Evolutionary conservation across 1,284 basidiomycete genomes (phyloP), one percentile per base, ranked within the genome.

Genomic region (Cutaneotrichosporon sp.): DNA sequence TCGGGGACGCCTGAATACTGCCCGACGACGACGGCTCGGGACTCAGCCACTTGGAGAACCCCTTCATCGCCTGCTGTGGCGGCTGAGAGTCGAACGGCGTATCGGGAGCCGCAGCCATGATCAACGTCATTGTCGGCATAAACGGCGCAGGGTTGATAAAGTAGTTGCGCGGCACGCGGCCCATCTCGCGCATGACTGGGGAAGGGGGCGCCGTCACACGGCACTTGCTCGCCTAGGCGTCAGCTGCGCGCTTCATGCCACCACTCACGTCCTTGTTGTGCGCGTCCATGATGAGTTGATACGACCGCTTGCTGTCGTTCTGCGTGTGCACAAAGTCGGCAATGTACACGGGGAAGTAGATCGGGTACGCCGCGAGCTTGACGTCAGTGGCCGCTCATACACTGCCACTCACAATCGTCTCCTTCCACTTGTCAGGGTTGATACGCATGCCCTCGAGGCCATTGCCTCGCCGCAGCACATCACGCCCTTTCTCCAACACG

Each of bases 341-440:
- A 18, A 74, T 58, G 46, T 73, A 75, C 21, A 74, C 62, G 10
- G 74, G 74, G 49, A 74, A 69, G 60, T 69, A 65, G 60, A 74
- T 58, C 1, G 74, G 74, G 51, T 74, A 74, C n/a, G 62, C 66
- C 1, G 70, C 72, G 35, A 70, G 50, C 70, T 72, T 30, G 49
- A 13, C 15, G 34, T 40, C 37, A 46, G 41, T 30, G 18, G 10
- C 26, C 26, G 18, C 13, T 8, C 17, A 5, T 14, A 7, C n/a
- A 22, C 20, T 13, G 21, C 35, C n/a, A 64, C 70, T 37, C 36
- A 73, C 69, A 60, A 75, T 55, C 4, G 37, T 60, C 52, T 69
- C 66, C 41, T 62, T 58, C 65, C 66, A 69, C 37, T 65, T 57
- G 30, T 40, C 30, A 40, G 62, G 59, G 43, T 69, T 62, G 30